Evolutionary conservation across 768 basidiomycete genomes (phyloP), one percentile per base, ranked within the genome.

Genomic region (Termitomyces sp.): DNA sequence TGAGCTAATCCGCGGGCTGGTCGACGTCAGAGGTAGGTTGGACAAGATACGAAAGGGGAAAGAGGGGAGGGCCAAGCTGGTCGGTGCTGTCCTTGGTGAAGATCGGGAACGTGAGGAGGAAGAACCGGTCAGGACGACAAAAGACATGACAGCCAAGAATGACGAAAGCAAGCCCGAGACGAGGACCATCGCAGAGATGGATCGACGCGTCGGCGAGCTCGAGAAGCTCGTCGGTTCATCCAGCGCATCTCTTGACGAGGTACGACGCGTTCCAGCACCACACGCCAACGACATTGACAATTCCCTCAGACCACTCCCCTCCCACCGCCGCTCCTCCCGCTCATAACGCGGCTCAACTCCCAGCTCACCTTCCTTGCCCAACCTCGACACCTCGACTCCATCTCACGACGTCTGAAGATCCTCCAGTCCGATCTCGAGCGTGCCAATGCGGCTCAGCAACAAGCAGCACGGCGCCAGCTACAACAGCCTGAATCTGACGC

Each of bases 371-470:
- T 98, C 16, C 85, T 99, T 49, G 92, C 96, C 0, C 95, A 98
- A 75, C 96, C 97, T 0, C 86, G 95, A 16, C 95, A 98, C 68
- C 87, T 98, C 52, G 97, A 99, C 72, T 91, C 93, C 12, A 90
- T 98, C 62, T 95, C 95, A 2, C 85, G 96, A 5, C 87, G 96
- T 5, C 82, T 98, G 61, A 99, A 98, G 68, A 77, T 98, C 8
- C 82, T 98, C 18, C 80, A 96, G 14, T 88, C 94, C 1, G 97
- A 99, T 72, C 82, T 99, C 53, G 96, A 98, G 52, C 87, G 95
- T 33, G 85, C 88, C 36, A 79, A 75, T 13, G 75, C 54, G 13
- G 48, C 79, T 16, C 84, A 78, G 68, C 77, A 76, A 56, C 78
- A 73, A 64, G 68, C 70, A 44, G 80, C 75, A 64, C 76, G 76